These are phyloP conservation scores for Flaveria ramosissima DNA, from an alignment of 129 eudicot species.

Conservation along the genomic window DNA sequence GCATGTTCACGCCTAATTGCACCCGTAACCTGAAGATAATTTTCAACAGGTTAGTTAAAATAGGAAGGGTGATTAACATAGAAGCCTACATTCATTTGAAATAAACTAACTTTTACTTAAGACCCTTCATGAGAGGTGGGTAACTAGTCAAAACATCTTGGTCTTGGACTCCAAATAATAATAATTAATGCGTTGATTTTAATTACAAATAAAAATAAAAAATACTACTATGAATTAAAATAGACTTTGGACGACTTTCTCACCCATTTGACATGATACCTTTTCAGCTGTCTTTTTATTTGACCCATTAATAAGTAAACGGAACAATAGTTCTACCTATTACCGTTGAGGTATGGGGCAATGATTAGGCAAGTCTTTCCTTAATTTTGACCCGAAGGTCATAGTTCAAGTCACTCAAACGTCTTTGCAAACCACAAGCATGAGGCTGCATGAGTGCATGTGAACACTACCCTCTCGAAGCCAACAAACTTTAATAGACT, in stretches of 20 bases:
- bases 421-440: neutral
- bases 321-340: neutral
- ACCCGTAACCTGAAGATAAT: constrained; percentile 67
- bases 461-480: neutral
- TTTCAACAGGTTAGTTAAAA: neutral
- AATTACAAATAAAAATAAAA: constrained; percentile 1
- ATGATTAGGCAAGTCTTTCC: neutral
- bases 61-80: neutral
- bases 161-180: neutral
- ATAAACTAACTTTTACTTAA: neutral
- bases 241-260: neutral
- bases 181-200: neutral
- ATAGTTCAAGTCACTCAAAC: neutral
- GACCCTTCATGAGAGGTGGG: neutral
- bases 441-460: constrained; percentile 2
- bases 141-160: neutral
- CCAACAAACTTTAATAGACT: neutral
- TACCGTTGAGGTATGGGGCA: neutral
- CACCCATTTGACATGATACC: neutral
- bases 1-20: constrained; percentile 97
- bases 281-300: neutral
- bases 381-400: neutral
- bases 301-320: neutral
- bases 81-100: neutral
- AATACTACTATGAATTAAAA: neutral